These are phyloP conservation scores for Athelia sp. DNA, from an alignment of 1,284 basidiomycete species.

Conservation along the genomic window DNA sequence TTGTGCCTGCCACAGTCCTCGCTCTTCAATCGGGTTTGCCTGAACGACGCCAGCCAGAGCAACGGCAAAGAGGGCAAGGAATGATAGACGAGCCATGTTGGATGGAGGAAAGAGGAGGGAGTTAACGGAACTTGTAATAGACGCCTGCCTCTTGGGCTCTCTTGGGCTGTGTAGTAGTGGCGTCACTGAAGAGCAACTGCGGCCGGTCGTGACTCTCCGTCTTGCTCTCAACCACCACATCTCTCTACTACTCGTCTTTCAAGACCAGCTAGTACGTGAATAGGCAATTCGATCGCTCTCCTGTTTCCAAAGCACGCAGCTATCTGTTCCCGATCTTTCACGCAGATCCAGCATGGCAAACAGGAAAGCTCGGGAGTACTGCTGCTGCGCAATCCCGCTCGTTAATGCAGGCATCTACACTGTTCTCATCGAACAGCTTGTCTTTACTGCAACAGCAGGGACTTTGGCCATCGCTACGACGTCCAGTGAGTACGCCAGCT, in stretches of 20 bases:
- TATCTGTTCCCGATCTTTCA: neutral
- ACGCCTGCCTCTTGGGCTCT: too few relatives aligned
- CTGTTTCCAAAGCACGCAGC: neutral
- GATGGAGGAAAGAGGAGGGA: too few relatives aligned
- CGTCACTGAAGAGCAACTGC: too few relatives aligned
- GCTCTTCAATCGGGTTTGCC: conserved; percentile 32
- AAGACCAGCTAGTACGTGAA: too few relatives aligned
- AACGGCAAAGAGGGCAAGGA: conserved; percentile 32
- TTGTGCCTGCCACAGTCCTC: conserved; percentile 29
- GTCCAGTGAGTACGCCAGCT: conserved; percentile 48
- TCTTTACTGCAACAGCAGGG: conserved; percentile 65
- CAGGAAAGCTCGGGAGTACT: conserved; percentile 66
- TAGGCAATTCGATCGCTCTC: too few relatives aligned
- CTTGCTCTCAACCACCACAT: neutral
- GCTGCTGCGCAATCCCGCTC: conserved; percentile 81
- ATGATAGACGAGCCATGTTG: conserved; percentile 18
- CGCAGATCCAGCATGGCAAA: neutral
- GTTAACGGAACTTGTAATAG: too few relatives aligned
- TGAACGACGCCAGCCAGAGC: conserved; percentile 29
- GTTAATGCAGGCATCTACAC: conserved; percentile 85
- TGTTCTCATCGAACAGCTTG: conserved; percentile 73
- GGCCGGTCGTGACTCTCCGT: too few relatives aligned
- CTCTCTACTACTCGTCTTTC: neutral
- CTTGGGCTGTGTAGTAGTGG: too few relatives aligned
- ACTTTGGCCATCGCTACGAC: conserved; percentile 79